A percentile compares a stretch with the other conserved stretches of the same genome.
These are phyloP conservation scores for Cryptococcus sp. DNA, from an alignment of 1,284 basidiomycete species.

Conservation along the genomic window DNA sequence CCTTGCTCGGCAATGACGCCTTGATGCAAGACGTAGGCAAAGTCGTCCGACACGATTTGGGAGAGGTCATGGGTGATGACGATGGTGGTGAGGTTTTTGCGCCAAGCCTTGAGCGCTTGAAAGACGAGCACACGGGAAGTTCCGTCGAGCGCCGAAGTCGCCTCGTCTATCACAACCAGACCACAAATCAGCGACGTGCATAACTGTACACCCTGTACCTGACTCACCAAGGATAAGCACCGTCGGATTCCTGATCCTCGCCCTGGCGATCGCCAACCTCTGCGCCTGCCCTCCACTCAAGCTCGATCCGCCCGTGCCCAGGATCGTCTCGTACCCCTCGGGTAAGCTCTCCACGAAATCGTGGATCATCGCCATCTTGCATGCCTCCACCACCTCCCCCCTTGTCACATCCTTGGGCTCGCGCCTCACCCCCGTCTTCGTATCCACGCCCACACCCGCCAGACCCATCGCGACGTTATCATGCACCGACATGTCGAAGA, in stretches of 20 bases:
- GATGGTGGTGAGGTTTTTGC: slow-evolving; percentile 81
- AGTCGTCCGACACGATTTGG: slow-evolving; percentile 73
- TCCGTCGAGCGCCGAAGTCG: slow-evolving; percentile 89
- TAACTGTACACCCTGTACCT: neutral
- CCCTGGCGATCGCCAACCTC: slow-evolving; percentile 84
- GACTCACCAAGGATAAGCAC: slow-evolving; percentile 83
- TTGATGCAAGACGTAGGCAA: slow-evolving; percentile 84
- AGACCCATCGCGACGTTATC: slow-evolving; percentile 85
- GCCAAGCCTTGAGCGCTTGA: slow-evolving; percentile 80
- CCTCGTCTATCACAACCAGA: slow-evolving; percentile 73
- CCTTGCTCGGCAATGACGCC: slow-evolving; percentile 85
- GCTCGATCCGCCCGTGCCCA: slow-evolving; percentile 70
- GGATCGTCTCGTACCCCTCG: slow-evolving; percentile 78
- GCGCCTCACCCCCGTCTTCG: slow-evolving; percentile 35
- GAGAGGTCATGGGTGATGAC: slow-evolving; percentile 95
- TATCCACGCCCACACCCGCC: slow-evolving; percentile 54
- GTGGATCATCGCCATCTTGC: slow-evolving; percentile 79
- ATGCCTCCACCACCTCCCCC: slow-evolving; percentile 73
- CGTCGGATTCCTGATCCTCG: slow-evolving; percentile 77
- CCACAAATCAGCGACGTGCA: neutral
- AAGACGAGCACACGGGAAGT: slow-evolving; percentile 84
- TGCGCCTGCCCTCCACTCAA: slow-evolving; percentile 93
- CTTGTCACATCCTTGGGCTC: slow-evolving; percentile 55
- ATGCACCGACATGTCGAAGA: slow-evolving; percentile 77
- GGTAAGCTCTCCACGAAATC: slow-evolving; percentile 81